Conservation (phyloP, 2,329 filamentous ascomycete species). For the Xylariaceae sp. region DNA sequence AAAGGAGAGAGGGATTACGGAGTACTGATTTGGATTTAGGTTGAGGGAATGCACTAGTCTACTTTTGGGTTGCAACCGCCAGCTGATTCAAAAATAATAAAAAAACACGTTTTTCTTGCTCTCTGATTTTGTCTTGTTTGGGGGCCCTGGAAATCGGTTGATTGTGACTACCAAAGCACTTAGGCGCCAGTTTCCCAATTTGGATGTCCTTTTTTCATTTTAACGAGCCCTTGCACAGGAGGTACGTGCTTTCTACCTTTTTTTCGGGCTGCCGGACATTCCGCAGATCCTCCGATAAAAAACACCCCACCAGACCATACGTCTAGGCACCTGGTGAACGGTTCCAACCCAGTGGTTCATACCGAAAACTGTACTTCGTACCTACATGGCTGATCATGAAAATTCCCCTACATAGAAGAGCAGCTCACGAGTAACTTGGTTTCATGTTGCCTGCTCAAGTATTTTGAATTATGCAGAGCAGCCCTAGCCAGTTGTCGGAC, state of each 20-base stretch:
- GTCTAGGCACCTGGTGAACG: too few relatives aligned
- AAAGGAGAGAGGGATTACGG: constrained; percentile 32
- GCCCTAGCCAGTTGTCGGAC: constrained; percentile 3
- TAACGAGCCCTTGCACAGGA: constrained; percentile 4
- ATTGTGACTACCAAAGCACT: constrained; percentile 18
- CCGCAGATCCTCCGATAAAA: not conserved
- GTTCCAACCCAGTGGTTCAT: not conserved
- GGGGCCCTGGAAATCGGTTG: constrained; percentile 15
- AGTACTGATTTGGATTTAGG: constrained; percentile 35
- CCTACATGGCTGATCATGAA: not conserved
- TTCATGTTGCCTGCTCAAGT: constrained; percentile 3
- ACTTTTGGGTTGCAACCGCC: constrained; percentile 16
- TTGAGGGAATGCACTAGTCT: constrained; percentile 23
- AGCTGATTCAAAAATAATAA: constrained; percentile 13
- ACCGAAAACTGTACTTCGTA: not conserved
- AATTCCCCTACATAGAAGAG: too few relatives aligned
- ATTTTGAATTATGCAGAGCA: constrained; percentile 9
- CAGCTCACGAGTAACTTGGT: not conserved
- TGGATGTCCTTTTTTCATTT: constrained; percentile 17
- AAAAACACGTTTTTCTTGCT: constrained; percentile 27
- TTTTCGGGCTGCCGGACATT: not conserved
- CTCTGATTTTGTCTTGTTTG: constrained; percentile 30
- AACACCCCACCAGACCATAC: not conserved
- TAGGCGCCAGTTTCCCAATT: constrained; percentile 18
- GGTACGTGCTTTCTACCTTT: constrained; percentile 13